Percentiles rank a stretch among this genome's conserved stretches.
phyloP scores from a whole-genome alignment of 495 filamentous ascomycete species.

The Aspergillus conjunctus region DNA sequence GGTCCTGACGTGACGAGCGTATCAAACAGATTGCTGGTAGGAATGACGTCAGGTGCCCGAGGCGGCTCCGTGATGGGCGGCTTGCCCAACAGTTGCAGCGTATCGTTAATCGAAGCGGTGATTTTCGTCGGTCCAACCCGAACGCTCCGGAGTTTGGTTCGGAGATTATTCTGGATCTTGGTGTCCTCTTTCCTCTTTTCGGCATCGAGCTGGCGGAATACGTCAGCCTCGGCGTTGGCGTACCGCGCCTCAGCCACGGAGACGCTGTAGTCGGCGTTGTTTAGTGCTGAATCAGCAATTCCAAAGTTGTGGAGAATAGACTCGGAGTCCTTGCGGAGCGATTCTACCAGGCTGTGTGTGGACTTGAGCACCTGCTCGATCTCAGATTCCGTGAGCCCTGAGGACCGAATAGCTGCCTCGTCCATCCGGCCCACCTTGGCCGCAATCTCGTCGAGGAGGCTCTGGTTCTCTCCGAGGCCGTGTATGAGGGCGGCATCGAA shows the following conservation, averaged over 20 bases:
- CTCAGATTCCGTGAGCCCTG: conserved; percentile 41
- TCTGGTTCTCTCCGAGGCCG: conserved; percentile 55
- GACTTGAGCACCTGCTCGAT: conserved; percentile 50
- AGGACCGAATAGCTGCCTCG: conserved; percentile 33
- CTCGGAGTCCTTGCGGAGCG: conserved; percentile 51
- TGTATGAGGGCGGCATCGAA: conserved; percentile 56
- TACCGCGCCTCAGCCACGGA: conserved; percentile 56
- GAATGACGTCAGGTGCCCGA: conserved; percentile 15
- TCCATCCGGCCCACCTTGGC: conserved; percentile 44
- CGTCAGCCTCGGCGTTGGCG: conserved; percentile 44
- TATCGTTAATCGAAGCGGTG: conserved; percentile 31
- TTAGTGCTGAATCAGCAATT: conserved; percentile 51
- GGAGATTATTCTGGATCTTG: conserved; percentile 47
- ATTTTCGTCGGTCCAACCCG: conserved; percentile 44
- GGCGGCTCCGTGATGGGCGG: conserved; percentile 29
- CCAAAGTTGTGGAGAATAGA: conserved; percentile 53
- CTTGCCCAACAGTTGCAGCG: conserved; percentile 36
- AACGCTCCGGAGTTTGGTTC: conserved; percentile 52
- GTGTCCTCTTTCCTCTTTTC: conserved; percentile 57
- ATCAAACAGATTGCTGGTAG: conserved; percentile 20
- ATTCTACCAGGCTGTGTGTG: conserved; percentile 41
- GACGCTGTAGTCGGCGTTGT: conserved; percentile 56
- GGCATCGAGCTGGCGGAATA: conserved; percentile 46
- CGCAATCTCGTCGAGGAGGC: conserved; percentile 52
- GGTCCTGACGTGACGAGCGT: conserved; percentile 27